Conservation (phyloP, 345 rosid species). For the Eucalyptus tenuipes region DNA sequence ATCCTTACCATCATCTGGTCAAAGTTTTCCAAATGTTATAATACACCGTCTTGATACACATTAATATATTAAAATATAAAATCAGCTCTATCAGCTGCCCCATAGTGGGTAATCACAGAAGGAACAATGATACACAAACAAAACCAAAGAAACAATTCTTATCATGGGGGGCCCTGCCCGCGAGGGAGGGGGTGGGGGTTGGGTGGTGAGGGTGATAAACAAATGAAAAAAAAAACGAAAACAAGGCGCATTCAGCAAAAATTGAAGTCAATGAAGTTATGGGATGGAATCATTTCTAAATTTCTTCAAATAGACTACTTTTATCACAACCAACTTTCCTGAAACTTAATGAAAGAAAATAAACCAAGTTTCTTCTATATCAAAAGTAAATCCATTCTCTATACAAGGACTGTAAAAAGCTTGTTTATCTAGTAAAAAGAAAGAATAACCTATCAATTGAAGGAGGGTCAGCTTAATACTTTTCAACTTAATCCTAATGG, state of each 20-base stretch:
- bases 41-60: background rate
- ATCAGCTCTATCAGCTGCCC: background rate
- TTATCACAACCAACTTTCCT: background rate
- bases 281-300: background rate
- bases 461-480: background rate
- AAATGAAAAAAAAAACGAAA: background rate
- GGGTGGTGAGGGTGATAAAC: background rate
- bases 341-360: background rate
- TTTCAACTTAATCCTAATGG: background rate
- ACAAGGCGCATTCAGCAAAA: background rate
- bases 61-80: background rate
- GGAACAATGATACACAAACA: background rate
- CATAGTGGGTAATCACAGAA: background rate
- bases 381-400: background rate
- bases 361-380: background rate
- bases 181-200: no score
- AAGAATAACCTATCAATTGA: background rate
- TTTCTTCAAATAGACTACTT: background rate
- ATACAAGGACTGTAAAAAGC: background rate
- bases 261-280: background rate
- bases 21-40: background rate
- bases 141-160: background rate
- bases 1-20: constrained; percentile 50
- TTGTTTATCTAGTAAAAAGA: background rate
- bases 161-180: background rate